Percentiles rank a stretch among this genome's conserved stretches.
Evolutionary conservation across 2,329 filamentous ascomycete species (phyloP).

Genomic region (Trichoderma atrobrunneum): DNA sequence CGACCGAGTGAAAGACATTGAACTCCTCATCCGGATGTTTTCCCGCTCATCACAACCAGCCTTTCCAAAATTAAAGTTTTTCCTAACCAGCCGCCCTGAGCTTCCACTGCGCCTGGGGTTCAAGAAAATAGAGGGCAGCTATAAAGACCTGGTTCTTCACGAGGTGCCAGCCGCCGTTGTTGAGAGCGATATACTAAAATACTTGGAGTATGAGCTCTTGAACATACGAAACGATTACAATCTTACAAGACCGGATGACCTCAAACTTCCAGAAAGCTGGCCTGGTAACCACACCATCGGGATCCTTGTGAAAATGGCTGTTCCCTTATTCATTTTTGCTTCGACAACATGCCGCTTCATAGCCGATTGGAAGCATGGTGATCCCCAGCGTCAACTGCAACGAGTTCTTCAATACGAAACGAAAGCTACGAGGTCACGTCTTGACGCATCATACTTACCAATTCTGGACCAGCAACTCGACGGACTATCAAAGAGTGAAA

Average conservation of each 20-base stretch:
- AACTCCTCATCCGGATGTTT: not conserved
- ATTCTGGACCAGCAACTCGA: not conserved
- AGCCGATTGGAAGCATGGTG: not conserved
- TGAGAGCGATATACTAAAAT: not conserved
- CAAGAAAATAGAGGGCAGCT: not conserved
- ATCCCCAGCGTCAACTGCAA: not conserved
- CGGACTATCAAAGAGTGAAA: not conserved
- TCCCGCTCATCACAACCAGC: not conserved
- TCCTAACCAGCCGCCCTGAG: not conserved
- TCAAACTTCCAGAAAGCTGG: not conserved
- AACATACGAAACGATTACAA: not conserved
- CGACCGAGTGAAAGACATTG: not conserved
- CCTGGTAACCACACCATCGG: not conserved
- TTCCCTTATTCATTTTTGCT: not conserved
- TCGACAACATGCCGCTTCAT: not conserved
- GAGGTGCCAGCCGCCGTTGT: not conserved
- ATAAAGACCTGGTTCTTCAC: not conserved
- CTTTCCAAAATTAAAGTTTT: not conserved
- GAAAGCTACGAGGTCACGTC: not conserved
- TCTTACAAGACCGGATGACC: not conserved
- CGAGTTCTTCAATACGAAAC: not conserved
- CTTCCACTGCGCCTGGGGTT: not conserved
- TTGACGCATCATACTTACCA: not conserved
- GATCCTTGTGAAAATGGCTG: not conserved
- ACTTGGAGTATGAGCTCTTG: not conserved